Evolutionary conservation across 1,139 yeast genomes (phyloP).

Genomic region (Arxiozyma telluris): DNA sequence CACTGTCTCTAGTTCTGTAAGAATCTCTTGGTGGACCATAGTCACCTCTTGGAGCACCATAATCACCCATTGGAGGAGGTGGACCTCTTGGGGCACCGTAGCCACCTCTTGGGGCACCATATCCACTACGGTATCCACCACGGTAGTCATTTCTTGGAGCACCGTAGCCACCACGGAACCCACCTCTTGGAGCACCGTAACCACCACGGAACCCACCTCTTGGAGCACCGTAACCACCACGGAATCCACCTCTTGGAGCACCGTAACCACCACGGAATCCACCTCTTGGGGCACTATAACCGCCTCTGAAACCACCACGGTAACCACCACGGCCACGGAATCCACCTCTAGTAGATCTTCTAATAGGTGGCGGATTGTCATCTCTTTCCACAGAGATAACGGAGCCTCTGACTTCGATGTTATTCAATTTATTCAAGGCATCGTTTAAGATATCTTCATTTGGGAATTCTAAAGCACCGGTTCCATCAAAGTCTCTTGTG

Average conservation of each 20-base stretch:
- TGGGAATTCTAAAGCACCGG: slow-evolving; percentile 72
- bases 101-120: slow-evolving; percentile 22
- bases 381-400: slow-evolving; percentile 67
- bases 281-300: no score
- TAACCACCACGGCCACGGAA: slow-evolving; percentile 33
- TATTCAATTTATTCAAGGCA: slow-evolving; percentile 61
- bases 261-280: slow-evolving; percentile 33
- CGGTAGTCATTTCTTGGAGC: slow-evolving; percentile 27
- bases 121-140: slow-evolving; percentile 19
- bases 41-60: slow-evolving; percentile 29
- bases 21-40: slow-evolving; percentile 31
- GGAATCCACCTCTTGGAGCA: slow-evolving; percentile 30
- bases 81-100: slow-evolving; percentile 28
- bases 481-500: slow-evolving; percentile 57
- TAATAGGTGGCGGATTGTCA: slow-evolving; percentile 65
- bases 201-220: slow-evolving; percentile 25
- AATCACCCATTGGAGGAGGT: slow-evolving; percentile 23
- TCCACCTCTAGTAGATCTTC: slow-evolving; percentile 40
- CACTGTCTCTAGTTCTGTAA: slow-evolving; percentile 30
- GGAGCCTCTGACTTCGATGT: slow-evolving; percentile 61
- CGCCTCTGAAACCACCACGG: slow-evolving; percentile 30
- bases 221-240: slow-evolving; percentile 22
- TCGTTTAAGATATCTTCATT: slow-evolving; percentile 64
- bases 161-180: slow-evolving; percentile 22
- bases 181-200: slow-evolving; percentile 16